Percentiles rank a stretch among this genome's conserved stretches.
Conservation (phyloP, 306 rosid genomes). For the Vigna nakashimae region DNA sequence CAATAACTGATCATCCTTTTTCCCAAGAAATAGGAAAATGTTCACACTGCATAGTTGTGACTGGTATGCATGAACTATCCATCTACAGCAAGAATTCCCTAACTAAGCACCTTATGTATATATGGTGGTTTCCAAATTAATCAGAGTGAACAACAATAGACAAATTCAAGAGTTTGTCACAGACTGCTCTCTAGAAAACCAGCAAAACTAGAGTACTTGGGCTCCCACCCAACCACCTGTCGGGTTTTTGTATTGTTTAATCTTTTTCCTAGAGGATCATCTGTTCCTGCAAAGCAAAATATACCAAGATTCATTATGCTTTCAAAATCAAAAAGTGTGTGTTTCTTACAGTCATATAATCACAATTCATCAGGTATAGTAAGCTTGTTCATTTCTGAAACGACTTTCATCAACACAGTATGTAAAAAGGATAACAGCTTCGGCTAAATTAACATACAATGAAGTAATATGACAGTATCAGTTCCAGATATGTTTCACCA, state of each 20-base stretch:
- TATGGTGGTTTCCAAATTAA: not conserved
- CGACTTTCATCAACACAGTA: no score
- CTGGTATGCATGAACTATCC: not conserved
- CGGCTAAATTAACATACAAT: slow-evolving; percentile 20
- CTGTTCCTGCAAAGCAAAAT: slow-evolving; percentile 61
- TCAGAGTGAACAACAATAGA: slow-evolving; percentile 33
- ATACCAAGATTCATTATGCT: slow-evolving; percentile 8
- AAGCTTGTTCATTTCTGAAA: no score
- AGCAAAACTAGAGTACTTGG: slow-evolving; percentile 78
- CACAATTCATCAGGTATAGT: no score
- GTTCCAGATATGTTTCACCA: not conserved
- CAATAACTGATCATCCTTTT: slow-evolving; percentile 13
- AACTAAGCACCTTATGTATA: slow-evolving; percentile 5
- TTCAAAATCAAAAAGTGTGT: not conserved
- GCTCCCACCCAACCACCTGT: slow-evolving; percentile 82
- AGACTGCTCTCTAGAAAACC: slow-evolving; percentile 65
- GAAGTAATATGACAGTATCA: not conserved
- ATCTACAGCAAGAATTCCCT: slow-evolving; percentile 28
- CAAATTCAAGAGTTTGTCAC: slow-evolving; percentile 29
- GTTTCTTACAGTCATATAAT: no score
- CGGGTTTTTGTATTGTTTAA: slow-evolving; percentile 85
- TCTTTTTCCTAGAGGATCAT: slow-evolving; percentile 85
- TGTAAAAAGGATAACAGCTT: not conserved
- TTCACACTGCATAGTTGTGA: not conserved
- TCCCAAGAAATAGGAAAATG: slow-evolving; percentile 8